Evolutionary conservation across 208 protist genomes (phyloP).

Genomic region (Trypanosoma mega): DNA sequence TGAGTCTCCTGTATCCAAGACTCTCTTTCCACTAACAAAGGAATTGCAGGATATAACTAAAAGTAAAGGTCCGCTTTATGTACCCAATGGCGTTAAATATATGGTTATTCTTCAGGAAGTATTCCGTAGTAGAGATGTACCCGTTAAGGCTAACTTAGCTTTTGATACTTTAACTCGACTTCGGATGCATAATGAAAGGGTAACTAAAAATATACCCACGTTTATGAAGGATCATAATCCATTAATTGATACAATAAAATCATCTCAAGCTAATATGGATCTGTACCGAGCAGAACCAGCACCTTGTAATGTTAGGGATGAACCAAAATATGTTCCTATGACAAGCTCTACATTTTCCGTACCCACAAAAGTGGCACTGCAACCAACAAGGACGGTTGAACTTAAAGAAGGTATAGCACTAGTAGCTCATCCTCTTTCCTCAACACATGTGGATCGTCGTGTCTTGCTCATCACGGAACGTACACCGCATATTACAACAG

Average conservation of each 20-base stretch:
- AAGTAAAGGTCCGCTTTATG: slow-evolving; percentile 42
- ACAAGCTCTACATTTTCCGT: slow-evolving; percentile 27
- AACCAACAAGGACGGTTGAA: slow-evolving; percentile 32
- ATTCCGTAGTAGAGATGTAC: slow-evolving; percentile 41
- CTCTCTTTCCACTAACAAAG: slow-evolving; percentile 63
- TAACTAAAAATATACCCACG: slow-evolving; percentile 41
- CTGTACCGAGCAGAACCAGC: slow-evolving; percentile 49
- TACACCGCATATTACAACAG: slow-evolving; percentile 56
- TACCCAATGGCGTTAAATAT: slow-evolving; percentile 54
- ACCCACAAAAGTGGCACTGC: slow-evolving; percentile 52
- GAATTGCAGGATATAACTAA: slow-evolving; percentile 63
- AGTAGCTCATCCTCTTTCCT: slow-evolving; percentile 81
- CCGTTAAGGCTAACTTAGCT: slow-evolving; percentile 52
- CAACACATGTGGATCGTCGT: slow-evolving; percentile 73
- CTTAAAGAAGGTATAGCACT: slow-evolving; percentile 66
- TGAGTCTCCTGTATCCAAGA: slow-evolving; percentile 60
- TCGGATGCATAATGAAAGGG: slow-evolving; percentile 65
- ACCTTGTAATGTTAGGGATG: slow-evolving; percentile 5
- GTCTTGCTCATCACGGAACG: slow-evolving; percentile 80
- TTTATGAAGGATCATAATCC: slow-evolving; percentile 49
- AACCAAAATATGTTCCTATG: slow-evolving; percentile 40
- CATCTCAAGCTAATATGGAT: slow-evolving; percentile 29
- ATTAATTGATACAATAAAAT: slow-evolving; percentile 36
- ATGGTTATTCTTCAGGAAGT: slow-evolving; percentile 47
- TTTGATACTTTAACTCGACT: slow-evolving; percentile 76